Conservation (phyloP, 352 stramenopile genomes). For the Thalassiosira allenii region DNA sequence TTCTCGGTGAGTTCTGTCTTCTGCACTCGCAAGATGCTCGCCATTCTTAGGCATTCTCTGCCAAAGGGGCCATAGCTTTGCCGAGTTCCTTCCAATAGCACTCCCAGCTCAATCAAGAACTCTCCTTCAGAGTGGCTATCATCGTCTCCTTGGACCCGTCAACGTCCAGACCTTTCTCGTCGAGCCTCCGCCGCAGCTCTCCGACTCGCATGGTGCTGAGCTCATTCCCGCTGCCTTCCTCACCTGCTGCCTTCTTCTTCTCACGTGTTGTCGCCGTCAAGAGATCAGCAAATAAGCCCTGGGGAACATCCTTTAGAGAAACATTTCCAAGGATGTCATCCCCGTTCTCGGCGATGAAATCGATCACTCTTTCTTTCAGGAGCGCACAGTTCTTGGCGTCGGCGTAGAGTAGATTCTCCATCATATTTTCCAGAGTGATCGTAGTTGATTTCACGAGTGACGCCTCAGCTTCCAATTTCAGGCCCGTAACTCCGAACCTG, state of each 20-base stretch:
- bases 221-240: not conserved
- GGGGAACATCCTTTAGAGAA: not conserved
- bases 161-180: constrained; percentile 16
- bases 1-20: too few species aligned
- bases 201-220: constrained; percentile 6
- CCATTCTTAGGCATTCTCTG: too few species aligned
- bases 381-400: constrained; percentile 20
- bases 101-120: too few species aligned
- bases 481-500: not conserved
- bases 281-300: not conserved
- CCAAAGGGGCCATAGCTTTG: too few species aligned
- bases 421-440: not conserved
- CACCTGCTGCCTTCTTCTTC: not conserved
- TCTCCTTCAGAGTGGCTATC: constrained; percentile 1
- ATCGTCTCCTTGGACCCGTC: constrained; percentile 13
- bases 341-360: constrained; percentile 6
- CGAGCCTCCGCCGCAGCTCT: not conserved
- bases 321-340: not conserved
- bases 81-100: too few species aligned
- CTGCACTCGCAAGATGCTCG: too few species aligned
- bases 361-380: constrained; percentile 10
- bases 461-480: constrained; percentile 18
- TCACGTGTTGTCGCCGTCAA: not conserved
- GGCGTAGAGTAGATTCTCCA: constrained; percentile 7
- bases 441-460: not conserved